phyloP scores from a whole-genome alignment of 305 asterid species.

The Solanum hybrid region DNA sequence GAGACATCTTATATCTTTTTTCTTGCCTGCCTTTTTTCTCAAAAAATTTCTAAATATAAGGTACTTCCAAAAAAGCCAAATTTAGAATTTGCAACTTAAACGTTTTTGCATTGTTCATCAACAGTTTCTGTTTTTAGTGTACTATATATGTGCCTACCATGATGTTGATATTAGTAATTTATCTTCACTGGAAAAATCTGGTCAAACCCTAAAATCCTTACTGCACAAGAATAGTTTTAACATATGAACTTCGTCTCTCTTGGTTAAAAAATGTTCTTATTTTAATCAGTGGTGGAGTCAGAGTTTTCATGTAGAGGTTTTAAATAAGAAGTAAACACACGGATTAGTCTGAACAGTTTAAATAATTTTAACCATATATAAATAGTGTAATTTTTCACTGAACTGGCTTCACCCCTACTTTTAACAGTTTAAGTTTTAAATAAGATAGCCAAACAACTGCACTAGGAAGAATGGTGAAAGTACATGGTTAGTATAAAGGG shows the following conservation, averaged over 20 bases:
- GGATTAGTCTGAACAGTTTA: not conserved
- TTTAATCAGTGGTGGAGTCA: not conserved
- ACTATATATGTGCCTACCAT: not conserved
- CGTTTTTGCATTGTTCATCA: slow-evolving; percentile 24
- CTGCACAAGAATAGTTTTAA: not conserved
- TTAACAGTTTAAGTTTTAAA: not conserved
- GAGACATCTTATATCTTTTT: slow-evolving; percentile 12
- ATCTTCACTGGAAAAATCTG: not conserved
- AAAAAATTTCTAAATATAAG: slow-evolving; percentile 16
- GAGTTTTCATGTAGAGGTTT: not conserved
- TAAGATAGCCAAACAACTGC: not conserved
- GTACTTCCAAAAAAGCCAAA: slow-evolving; percentile 6
- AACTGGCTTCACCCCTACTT: not conserved
- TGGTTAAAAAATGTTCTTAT: not conserved
- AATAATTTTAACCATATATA: too few species aligned
- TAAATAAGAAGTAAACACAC: not conserved
- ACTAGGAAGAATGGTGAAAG: not conserved
- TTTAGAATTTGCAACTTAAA: slow-evolving; percentile 8
- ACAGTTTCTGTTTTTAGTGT: slow-evolving; percentile 9
- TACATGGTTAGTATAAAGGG: not conserved
- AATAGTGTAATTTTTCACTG: not conserved
- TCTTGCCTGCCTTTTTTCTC: slow-evolving; percentile 8
- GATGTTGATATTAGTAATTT: not conserved
- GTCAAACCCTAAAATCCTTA: not conserved
- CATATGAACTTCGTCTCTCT: not conserved